phyloP scores from a whole-genome alignment of 2,329 filamentous ascomycete species.

The Fusarium floridanum region DNA sequence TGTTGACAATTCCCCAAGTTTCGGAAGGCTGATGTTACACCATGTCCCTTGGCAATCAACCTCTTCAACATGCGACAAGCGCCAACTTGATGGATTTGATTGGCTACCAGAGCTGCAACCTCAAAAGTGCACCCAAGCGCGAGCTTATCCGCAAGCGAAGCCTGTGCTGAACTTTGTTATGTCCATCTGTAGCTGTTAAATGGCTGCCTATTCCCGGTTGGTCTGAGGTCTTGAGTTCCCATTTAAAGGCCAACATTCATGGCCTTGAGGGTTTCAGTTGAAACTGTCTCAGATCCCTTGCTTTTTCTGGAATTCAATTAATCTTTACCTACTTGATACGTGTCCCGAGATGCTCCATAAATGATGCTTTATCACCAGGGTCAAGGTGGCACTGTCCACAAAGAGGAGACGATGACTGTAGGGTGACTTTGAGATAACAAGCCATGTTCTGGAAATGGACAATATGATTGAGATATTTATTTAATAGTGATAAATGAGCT shows the following conservation, averaged over 20 bases:
- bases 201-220: not conserved
- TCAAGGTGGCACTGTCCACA: not conserved
- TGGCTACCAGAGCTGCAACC: slow-evolving; percentile 4
- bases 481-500: not conserved
- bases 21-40: not conserved
- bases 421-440: not conserved
- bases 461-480: not conserved
- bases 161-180: not conserved
- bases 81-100: not conserved
- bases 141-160: not conserved
- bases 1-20: not conserved
- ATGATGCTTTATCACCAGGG: not conserved
- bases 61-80: not conserved
- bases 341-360: not conserved
- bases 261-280: not conserved
- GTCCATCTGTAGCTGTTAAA: not conserved
- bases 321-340: not conserved
- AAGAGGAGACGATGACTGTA: not conserved
- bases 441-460: not conserved
- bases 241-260: not conserved
- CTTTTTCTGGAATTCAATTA: not conserved
- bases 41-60: not conserved
- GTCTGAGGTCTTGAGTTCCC: not conserved
- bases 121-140: not conserved
- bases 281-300: not conserved